Conservation (phyloP, 106 monocot genomes). For the Posidonia australis region DNA sequence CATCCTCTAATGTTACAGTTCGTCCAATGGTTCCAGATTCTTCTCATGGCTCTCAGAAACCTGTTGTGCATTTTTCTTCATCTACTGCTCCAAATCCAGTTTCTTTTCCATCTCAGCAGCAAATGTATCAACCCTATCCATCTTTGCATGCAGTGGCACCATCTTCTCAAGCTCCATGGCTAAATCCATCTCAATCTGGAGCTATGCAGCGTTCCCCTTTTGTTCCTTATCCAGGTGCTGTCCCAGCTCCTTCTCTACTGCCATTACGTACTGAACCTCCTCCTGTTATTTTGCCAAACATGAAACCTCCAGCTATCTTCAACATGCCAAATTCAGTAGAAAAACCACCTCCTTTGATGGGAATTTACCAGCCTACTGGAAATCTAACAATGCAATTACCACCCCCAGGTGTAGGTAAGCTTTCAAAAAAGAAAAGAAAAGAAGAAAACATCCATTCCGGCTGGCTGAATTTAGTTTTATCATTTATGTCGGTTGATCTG, state of each 20-base stretch:
- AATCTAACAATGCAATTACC: conserved; percentile 19
- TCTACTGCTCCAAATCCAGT: conserved; percentile 25
- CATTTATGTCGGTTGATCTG: neutral
- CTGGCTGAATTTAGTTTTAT: neutral
- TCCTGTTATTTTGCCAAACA: conserved; percentile 17
- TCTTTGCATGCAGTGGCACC: conserved; percentile 17
- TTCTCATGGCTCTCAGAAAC: conserved; percentile 22
- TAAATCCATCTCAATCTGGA: conserved; percentile 37
- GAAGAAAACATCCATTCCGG: too few species aligned
- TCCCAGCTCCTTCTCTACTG: conserved; percentile 22
- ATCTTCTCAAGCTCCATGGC: conserved; percentile 49
- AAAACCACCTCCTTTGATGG: conserved; percentile 5
- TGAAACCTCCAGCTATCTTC: conserved; percentile 47
- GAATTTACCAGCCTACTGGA: neutral
- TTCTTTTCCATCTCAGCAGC: conserved; percentile 30
- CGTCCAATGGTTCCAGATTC: conserved; percentile 17
- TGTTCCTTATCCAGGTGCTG: conserved; percentile 37
- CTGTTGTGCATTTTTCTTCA: conserved; percentile 22
- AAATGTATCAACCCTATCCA: conserved; percentile 32
- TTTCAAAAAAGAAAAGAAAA: too few species aligned
- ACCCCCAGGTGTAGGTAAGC: conserved; percentile 24
- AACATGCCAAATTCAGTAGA: conserved; percentile 9
- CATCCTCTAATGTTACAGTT: conserved; percentile 7
- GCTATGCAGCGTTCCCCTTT: conserved; percentile 36
- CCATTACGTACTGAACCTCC: conserved; percentile 27